Percentiles rank a stretch among this genome's conserved stretches.
Conservation (phyloP, 495 filamentous ascomycete species). For the Lasiosphaeris hirsuta region DNA sequence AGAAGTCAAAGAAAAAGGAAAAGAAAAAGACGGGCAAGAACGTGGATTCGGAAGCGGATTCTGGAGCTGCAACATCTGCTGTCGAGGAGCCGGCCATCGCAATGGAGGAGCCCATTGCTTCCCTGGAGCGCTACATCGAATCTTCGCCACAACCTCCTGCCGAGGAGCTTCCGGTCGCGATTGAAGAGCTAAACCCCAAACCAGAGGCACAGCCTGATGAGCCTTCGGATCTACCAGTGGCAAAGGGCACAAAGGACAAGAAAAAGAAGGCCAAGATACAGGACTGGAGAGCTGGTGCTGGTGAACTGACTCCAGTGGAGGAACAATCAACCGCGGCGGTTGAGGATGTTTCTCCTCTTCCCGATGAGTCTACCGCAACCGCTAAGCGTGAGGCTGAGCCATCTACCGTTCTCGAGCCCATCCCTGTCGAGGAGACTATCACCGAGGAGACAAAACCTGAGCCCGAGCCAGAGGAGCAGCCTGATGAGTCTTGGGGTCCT, state of each 20-base stretch:
- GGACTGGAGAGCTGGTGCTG: background rate
- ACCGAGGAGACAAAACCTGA: background rate
- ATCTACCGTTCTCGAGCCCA: background rate
- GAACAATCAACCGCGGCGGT: background rate
- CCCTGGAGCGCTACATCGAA: too few relatives aligned
- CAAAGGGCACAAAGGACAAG: constrained; percentile 31
- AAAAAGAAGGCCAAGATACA: constrained; percentile 22
- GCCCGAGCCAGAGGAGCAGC: constrained; percentile 21
- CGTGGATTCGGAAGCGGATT: constrained; percentile 20
- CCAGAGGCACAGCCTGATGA: constrained; percentile 3
- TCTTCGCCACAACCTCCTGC: background rate
- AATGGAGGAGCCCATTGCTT: too few relatives aligned
- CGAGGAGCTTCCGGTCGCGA: background rate
- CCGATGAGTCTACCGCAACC: background rate
- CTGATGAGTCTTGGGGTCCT: constrained; percentile 6
- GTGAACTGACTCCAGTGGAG: too few relatives aligned
- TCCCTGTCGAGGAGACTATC: too few relatives aligned
- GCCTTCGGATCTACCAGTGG: constrained; percentile 10
- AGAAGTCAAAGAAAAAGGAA: constrained; percentile 37
- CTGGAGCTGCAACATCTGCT: constrained; percentile 20
- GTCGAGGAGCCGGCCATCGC: constrained; percentile 21
- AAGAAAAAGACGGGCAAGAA: constrained; percentile 31
- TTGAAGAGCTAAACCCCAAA: background rate
- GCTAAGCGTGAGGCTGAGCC: background rate
- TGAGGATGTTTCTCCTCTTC: background rate